Conservation (phyloP, 306 rosid species). For the Lupinus albus region DNA sequence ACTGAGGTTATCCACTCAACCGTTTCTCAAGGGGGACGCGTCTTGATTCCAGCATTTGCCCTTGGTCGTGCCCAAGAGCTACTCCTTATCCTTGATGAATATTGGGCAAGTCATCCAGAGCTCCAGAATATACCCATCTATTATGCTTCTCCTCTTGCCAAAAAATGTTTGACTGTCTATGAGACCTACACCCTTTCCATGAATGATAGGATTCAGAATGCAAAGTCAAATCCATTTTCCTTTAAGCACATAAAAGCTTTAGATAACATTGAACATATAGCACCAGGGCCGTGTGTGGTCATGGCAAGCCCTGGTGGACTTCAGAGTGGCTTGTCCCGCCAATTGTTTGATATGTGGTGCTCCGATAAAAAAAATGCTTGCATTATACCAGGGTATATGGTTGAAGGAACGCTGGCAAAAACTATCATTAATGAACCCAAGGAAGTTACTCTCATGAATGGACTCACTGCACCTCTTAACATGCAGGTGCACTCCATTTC, state of each 20-base stretch:
- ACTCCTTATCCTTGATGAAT: constrained; percentile 90
- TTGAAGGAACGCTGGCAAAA: constrained; percentile 91
- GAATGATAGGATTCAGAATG: constrained; percentile 93
- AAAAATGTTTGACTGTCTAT: constrained; percentile 82
- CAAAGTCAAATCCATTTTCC: constrained; percentile 85
- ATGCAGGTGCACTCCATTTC: constrained; percentile 96
- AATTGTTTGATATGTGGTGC: constrained; percentile 93
- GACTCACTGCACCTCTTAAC: constrained; percentile 83
- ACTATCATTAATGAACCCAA: constrained; percentile 89
- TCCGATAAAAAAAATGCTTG: constrained; percentile 87
- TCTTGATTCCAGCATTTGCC: constrained; percentile 85
- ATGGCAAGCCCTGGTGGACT: constrained; percentile 98
- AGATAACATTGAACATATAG: constrained; percentile 87
- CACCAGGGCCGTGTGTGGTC: constrained; percentile 88
- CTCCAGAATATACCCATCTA: constrained; percentile 86
- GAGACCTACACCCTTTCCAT: constrained; percentile 96
- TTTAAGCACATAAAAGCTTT: constrained; percentile 83
- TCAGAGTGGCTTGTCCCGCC: constrained; percentile 90
- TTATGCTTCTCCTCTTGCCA: constrained; percentile 97
- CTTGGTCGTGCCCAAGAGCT: constrained; percentile 97
- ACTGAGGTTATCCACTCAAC: constrained; percentile 90
- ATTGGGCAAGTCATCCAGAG: constrained; percentile 93
- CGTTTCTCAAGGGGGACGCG: constrained; percentile 94
- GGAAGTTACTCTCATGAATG: constrained; percentile 92
- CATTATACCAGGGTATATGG: constrained; percentile 81